Percentiles rank a stretch among this genome's conserved stretches.
Evolutionary conservation across 352 stramenopile genomes (phyloP).

Genomic region (Phytophthora europaea): DNA sequence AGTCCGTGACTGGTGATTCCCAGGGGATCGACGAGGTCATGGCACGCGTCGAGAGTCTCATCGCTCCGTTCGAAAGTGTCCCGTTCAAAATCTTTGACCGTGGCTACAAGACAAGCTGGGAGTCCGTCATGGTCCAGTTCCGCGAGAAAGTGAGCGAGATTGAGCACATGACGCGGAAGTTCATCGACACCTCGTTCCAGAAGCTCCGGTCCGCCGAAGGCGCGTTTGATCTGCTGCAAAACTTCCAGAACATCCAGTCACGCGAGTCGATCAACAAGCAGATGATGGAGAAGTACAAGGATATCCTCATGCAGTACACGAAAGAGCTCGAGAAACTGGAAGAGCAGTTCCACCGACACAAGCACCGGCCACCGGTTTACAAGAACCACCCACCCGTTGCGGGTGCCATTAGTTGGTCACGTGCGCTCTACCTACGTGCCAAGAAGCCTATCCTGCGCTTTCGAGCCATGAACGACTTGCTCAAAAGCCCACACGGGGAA

Average conservation of each 20-base stretch:
- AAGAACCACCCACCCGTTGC: constrained; percentile 95
- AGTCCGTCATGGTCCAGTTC: constrained; percentile 96
- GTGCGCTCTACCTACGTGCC: constrained; percentile 89
- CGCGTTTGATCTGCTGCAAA: constrained; percentile 97
- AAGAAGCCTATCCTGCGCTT: constrained; percentile 97
- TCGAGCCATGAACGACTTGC: constrained; percentile 93
- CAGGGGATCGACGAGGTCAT: constrained; percentile 96
- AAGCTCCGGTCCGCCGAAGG: constrained; percentile 95
- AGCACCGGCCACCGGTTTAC: constrained; percentile 89
- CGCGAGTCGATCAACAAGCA: constrained; percentile 97
- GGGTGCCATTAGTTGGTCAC: constrained; percentile 86
- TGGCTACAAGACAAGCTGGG: constrained; percentile 95
- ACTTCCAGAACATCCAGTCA: constrained; percentile 97
- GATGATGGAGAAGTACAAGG: constrained; percentile 98
- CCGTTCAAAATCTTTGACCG: constrained; percentile 96
- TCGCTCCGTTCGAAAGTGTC: constrained; percentile 90
- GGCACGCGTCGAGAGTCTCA: constrained; percentile 83
- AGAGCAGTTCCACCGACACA: constrained; percentile 91
- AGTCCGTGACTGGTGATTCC: constrained; percentile 95
- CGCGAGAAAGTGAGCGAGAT: constrained; percentile 95
- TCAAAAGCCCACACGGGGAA: constrained; percentile 92
- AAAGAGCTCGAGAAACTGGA: constrained; percentile 95
- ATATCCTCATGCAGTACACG: constrained; percentile 97
- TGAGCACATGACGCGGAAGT: constrained; percentile 95
- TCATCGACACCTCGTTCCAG: constrained; percentile 97